Conservation (phyloP, 345 rosid species). For the Salix koriyanagi region DNA sequence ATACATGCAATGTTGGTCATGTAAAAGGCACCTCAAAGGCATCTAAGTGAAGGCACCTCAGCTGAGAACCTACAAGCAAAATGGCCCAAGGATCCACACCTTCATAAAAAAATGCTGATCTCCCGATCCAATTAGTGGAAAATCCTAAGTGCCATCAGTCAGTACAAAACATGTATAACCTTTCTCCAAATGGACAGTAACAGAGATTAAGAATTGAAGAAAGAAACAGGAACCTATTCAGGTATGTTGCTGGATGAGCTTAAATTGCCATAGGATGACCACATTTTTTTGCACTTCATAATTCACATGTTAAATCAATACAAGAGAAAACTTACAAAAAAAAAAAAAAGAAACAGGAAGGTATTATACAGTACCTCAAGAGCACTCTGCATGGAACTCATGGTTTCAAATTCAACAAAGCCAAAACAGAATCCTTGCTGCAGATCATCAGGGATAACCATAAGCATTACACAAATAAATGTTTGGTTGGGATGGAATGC, state of each 20-base stretch:
- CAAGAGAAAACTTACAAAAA: not conserved
- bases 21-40: too few species aligned
- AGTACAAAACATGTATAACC: not conserved
- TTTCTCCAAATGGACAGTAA: not conserved
- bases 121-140: too few species aligned
- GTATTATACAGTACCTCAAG: slow-evolving; percentile 42
- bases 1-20: too few species aligned
- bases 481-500: not conserved
- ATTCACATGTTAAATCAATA: too few species aligned
- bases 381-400: slow-evolving; percentile 49
- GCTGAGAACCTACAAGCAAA: too few species aligned
- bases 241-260: not conserved
- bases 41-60: too few species aligned
- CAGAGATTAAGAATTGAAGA: not conserved
- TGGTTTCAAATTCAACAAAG: slow-evolving; percentile 60
- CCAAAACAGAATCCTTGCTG: slow-evolving; percentile 68
- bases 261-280: not conserved
- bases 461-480: slow-evolving; percentile 9
- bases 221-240: not conserved
- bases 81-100: too few species aligned
- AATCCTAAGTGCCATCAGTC: not conserved
- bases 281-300: too few species aligned
- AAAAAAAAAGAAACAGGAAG: not conserved
- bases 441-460: slow-evolving; percentile 25
- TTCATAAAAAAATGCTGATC: too few species aligned